Evolutionary conservation across 208 protist genomes (phyloP), one percentile per base, ranked within the genome.

Genomic region (Ichthyophonus hoferi): DNA sequence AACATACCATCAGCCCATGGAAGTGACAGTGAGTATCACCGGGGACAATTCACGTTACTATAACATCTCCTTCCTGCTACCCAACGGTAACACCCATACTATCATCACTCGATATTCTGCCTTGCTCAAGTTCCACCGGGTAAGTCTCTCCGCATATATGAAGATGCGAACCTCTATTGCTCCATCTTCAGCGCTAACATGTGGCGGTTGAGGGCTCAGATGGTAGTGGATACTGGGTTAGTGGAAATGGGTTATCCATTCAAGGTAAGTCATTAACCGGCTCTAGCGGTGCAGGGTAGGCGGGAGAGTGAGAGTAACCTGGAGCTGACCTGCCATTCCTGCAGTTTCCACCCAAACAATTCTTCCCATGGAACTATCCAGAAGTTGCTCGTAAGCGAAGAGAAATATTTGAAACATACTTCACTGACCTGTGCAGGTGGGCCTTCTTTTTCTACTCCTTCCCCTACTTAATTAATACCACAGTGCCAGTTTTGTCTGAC

Each of bases 41-140:
- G 77, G 35, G 17, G 33, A 85, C 81, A 12, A 37, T 24, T 24
- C 7, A 12, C 24, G 39, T 3, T 85, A 85, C 39, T 85, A 85
- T 37, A 85, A 14, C 7, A 2, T 85, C 2, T 7, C 38, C 39
- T 58, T 85, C 40, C 81, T 31, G 12, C 35, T 85, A 38, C 39
- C 81, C 81, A 35, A 85, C n/a, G 81, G 81, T n/a, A 85, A 40
- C 12, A 42, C 38, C 2, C 81, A 85, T 34, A 85, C 81, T n/a
- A 38, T 85, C n/a, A 85, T 85, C 24, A 85, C 81, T 31, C 81
- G 81, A n/a, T 85, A 85, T 34, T 85, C 81, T 7, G 81, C 81
- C 38, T 7, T 85, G 39, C 81, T 85, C 24, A 40, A 38, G 7
- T 85, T 85, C 39, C 38, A 85, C 81, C 17, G 35, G 31, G 77